Conservation (phyloP, 352 stramenopile genomes). For the Bremia lactucae region DNA sequence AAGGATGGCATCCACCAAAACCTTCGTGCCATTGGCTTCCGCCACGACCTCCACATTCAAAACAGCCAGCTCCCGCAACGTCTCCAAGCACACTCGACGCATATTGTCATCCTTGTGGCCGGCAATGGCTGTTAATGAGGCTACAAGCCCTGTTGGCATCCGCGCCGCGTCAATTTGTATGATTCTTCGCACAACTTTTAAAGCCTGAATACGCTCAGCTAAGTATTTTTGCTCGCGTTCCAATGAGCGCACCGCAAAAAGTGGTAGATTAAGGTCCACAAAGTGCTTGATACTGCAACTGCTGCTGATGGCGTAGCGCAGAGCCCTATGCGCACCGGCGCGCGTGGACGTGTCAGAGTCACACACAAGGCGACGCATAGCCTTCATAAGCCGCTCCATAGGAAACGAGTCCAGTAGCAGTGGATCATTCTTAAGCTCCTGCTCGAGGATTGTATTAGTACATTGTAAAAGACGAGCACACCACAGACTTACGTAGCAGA, state of each 20-base stretch:
- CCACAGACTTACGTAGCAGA: slow-evolving; percentile 53
- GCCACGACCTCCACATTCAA: slow-evolving; percentile 76
- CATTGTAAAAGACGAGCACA: not conserved
- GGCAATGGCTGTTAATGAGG: slow-evolving; percentile 72
- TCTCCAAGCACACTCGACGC: slow-evolving; percentile 79
- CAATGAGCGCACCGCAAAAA: slow-evolving; percentile 79
- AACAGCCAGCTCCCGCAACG: slow-evolving; percentile 69
- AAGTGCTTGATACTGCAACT: slow-evolving; percentile 57
- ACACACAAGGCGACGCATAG: slow-evolving; percentile 59
- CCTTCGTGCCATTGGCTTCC: slow-evolving; percentile 73
- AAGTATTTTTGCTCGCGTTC: slow-evolving; percentile 83
- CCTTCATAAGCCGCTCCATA: slow-evolving; percentile 71
- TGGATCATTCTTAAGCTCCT: slow-evolving; percentile 82
- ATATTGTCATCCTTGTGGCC: slow-evolving; percentile 86
- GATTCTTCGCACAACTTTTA: slow-evolving; percentile 78
- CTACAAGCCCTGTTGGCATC: slow-evolving; percentile 77
- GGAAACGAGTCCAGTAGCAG: slow-evolving; percentile 75
- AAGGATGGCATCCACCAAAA: slow-evolving; percentile 79
- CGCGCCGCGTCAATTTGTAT: slow-evolving; percentile 80
- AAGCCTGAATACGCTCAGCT: slow-evolving; percentile 72
- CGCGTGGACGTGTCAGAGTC: slow-evolving; percentile 75
- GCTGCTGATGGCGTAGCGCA: slow-evolving; percentile 80
- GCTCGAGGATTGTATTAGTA: not conserved
- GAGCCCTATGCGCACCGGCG: slow-evolving; percentile 57
- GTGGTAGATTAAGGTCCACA: slow-evolving; percentile 50